Evolutionary conservation across 805 yeast species (phyloP), one percentile per base, ranked within the genome.

Genomic region (Ogataea pignaliae): DNA sequence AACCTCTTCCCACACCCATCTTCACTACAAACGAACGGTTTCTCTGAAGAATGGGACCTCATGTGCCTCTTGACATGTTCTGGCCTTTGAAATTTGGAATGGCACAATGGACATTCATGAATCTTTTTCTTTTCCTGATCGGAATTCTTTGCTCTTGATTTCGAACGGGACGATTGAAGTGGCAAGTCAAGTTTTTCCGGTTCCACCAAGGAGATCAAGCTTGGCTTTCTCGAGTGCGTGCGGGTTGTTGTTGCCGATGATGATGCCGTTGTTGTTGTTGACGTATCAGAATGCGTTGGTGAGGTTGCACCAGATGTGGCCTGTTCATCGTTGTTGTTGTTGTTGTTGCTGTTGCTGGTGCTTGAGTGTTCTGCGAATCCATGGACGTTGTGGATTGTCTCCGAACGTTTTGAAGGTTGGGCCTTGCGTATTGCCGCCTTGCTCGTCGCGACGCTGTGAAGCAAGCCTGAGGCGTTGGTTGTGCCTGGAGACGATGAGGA

Each of bases 11-110:
- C 75, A 57, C 83, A 78, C 34, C 70, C 65, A 3, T 66, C 66
- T 51, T 72, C 72, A 40, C 75, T 73, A 57, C 83, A 78, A 45
- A 67, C 71, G 52, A 69, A 78, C 8, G 83, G 83, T 53, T 77
- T 78, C 50, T 78, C 83, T 10, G 75, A 65, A 5, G 79, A 72
- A 59, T 78, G 83, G 36, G 77, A 69, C 56, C 79, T 71, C 74
- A 78, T 69, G 54, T 78, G 81, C 48, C 87, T 60, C 58, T 78
- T 82, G 28, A 82, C 88, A 60, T 82, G 88, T 54, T 82, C 88
- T 2, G 88, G 85, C 50, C 85, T 63, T 58, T 81, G 87, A 68
- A 81, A 81, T 40, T 75, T 63, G 34, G 79, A 71, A 39, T 75
- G 78, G 57, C 88, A 81, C 35, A 80, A 59, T 1, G 85, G 85